Conservation (phyloP, 176 grass and related monocot species). For the Cocos nucifera region DNA sequence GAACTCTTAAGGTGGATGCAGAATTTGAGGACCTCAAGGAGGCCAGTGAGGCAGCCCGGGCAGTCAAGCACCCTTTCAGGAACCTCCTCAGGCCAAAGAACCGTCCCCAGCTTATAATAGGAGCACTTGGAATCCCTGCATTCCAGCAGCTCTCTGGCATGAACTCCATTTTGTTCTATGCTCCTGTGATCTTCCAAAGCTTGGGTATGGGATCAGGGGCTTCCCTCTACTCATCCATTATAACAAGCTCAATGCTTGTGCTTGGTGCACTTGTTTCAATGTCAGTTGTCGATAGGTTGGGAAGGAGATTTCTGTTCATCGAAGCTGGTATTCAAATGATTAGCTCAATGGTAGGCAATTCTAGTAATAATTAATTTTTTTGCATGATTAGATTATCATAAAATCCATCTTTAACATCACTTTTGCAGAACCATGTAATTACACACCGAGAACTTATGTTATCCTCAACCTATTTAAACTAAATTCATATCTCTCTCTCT, state of each 20-base stretch:
- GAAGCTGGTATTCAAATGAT: slow-evolving; percentile 13
- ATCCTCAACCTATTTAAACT: no score
- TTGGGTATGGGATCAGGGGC: slow-evolving; percentile 6
- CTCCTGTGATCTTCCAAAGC: slow-evolving; percentile 15
- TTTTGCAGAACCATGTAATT: no score
- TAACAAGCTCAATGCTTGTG: slow-evolving; percentile 12
- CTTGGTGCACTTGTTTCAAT: slow-evolving; percentile 8
- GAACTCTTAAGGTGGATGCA: slow-evolving; percentile 18
- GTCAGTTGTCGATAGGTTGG: slow-evolving; percentile 3
- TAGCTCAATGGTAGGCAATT: slow-evolving; percentile 8
- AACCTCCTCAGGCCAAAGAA: slow-evolving; percentile 20
- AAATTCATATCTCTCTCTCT: no score
- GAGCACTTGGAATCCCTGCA: slow-evolving; percentile 13
- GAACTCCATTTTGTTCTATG: slow-evolving; percentile 15
- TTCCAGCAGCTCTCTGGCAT: slow-evolving; percentile 18
- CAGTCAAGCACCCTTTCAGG: slow-evolving; percentile 36
- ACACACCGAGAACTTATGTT: no score
- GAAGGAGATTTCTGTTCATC: slow-evolving; percentile 13
- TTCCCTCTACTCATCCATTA: slow-evolving; percentile 13
- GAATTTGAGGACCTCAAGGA: slow-evolving; percentile 43
- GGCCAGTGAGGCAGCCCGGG: slow-evolving; percentile 21
- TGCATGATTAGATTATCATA: no score
- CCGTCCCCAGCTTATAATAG: slow-evolving; percentile 8
- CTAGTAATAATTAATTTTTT: background rate
- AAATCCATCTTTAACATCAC: no score